A percentile compares a stretch with the other conserved stretches of the same genome.
These are phyloP conservation scores for Solanum sitiens DNA, from an alignment of 257 asterid species.

Conservation along the genomic window DNA sequence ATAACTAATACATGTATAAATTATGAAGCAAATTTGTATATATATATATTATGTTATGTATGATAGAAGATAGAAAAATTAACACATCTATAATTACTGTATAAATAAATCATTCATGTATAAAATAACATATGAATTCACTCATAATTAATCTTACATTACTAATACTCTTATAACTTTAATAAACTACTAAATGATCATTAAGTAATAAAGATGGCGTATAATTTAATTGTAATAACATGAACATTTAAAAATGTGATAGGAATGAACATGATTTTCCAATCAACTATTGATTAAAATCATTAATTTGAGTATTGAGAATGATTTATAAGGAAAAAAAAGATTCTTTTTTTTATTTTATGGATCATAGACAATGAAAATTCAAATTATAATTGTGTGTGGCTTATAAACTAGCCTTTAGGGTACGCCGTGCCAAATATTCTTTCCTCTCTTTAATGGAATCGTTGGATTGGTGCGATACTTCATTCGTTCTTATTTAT, in stretches of 20 bases:
- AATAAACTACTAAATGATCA: too few species aligned
- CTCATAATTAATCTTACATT: neutral
- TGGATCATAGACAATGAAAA: neutral
- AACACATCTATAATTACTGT: neutral
- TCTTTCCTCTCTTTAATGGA: neutral
- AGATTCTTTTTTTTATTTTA: neutral
- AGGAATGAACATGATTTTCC: neutral
- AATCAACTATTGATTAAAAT: neutral
- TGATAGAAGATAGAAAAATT: neutral
- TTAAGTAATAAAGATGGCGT: neutral
- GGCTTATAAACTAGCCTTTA: conserved; percentile 10
- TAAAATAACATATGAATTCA: too few species aligned
- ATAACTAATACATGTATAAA: too few species aligned
- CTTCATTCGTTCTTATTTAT: too few species aligned
- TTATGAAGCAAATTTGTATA: too few species aligned
- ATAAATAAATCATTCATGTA: too few species aligned
- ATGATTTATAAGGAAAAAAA: too few species aligned
- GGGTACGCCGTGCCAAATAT: neutral
- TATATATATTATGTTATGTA: too few species aligned
- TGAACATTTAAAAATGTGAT: neutral
- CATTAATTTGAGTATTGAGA: neutral
- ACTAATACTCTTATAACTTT: neutral
- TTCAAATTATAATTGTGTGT: neutral
- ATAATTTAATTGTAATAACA: neutral
- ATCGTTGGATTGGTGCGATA: neutral